phyloP scores from a whole-genome alignment of 805 yeast species.

The Cyberlindnera saturnus region DNA sequence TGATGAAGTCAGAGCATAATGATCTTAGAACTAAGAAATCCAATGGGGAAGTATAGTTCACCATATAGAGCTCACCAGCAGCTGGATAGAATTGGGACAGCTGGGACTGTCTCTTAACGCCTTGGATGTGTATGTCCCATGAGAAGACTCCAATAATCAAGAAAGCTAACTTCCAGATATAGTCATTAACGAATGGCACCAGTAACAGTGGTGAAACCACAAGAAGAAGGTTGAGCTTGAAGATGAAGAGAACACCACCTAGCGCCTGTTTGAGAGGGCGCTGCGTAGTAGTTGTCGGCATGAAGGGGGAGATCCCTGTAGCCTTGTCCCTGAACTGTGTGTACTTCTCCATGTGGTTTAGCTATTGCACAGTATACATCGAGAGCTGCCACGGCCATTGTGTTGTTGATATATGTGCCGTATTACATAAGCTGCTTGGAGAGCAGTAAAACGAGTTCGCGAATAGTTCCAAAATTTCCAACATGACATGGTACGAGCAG shows the following conservation, averaged over 20 bases:
- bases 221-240: background rate
- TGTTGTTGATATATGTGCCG: too few relatives aligned
- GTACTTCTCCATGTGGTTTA: constrained; percentile 65
- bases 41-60: constrained; percentile 42
- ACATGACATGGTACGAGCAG: too few relatives aligned
- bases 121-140: constrained; percentile 17
- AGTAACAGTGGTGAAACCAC: background rate
- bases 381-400: too few relatives aligned
- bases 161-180: background rate
- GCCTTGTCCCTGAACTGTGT: constrained; percentile 84
- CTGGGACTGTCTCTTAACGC: constrained; percentile 13
- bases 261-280: background rate
- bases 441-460: too few relatives aligned
- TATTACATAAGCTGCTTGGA: too few relatives aligned
- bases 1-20: background rate
- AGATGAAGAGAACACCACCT: too few relatives aligned
- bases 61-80: constrained; percentile 35
- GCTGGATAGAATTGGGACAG: constrained; percentile 27
- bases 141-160: background rate
- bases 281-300: constrained; percentile 37
- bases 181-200: background rate
- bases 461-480: too few relatives aligned
- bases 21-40: constrained; percentile 33
- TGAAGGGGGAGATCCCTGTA: constrained; percentile 89
- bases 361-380: background rate